Conservation (phyloP, 164 flowering plant genomes). For the Magnolia officinalis region DNA sequence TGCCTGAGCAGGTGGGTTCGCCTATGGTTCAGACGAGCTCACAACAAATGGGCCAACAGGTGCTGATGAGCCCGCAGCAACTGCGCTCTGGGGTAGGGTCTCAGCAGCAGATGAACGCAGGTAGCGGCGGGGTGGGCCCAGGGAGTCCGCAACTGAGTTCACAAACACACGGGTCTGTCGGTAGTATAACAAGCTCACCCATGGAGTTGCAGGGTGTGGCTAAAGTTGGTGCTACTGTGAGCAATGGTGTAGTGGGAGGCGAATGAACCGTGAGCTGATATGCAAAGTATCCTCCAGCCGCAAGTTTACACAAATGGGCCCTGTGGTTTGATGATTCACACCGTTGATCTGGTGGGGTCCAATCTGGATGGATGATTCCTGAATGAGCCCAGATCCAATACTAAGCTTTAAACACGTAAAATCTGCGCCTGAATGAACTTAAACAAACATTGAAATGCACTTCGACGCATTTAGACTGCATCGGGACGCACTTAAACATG, state of each 20-base stretch:
- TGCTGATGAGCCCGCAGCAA: constrained; percentile 59
- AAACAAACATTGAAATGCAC: no score
- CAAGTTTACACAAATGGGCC: no score
- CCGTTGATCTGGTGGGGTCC: not conserved
- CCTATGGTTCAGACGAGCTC: constrained; percentile 47
- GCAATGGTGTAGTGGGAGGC: constrained; percentile 17
- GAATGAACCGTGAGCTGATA: not conserved
- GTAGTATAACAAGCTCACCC: constrained; percentile 78
- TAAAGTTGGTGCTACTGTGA: constrained; percentile 42
- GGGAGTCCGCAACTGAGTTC: constrained; percentile 94
- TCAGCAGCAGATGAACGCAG: constrained; percentile 47
- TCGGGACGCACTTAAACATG: no score
- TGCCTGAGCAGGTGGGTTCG: constrained; percentile 18
- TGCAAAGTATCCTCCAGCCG: no score
- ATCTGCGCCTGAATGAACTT: no score
- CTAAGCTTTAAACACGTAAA: no score
- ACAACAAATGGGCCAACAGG: constrained; percentile 55
- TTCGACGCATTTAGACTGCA: no score
- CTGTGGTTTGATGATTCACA: no score
- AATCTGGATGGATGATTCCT: not conserved
- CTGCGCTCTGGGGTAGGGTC: constrained; percentile 57
- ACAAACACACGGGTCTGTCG: constrained; percentile 83
- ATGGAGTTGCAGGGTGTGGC: constrained; percentile 79
- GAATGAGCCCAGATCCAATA: no score
- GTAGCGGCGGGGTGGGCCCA: constrained; percentile 65